A percentile compares a stretch with the other conserved stretches of the same genome.
phyloP scores from a whole-genome alignment of 495 filamentous ascomycete species.

The Daldinia vernicosa region DNA sequence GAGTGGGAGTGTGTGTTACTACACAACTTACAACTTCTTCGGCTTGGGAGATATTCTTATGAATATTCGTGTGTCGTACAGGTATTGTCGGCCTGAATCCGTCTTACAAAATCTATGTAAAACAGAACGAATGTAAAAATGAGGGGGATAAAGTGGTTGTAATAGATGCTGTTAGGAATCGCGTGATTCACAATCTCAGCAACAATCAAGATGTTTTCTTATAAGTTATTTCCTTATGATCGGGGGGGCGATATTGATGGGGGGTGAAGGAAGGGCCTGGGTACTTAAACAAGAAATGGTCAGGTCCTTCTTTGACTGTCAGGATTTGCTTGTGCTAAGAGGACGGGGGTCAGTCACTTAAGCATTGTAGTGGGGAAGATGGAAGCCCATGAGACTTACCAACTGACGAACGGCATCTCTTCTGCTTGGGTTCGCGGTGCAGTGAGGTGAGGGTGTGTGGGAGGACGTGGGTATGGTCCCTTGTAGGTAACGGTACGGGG shows the following conservation, averaged over 20 bases:
- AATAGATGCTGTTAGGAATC: constrained; percentile 35
- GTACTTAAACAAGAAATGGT: constrained; percentile 42
- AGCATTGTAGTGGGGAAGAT: constrained; percentile 41
- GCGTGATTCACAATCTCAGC: constrained; percentile 44
- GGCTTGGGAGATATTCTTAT: constrained; percentile 19
- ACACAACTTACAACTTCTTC: constrained; percentile 45
- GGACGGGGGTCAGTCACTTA: constrained; percentile 35
- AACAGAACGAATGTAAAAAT: constrained; percentile 44
- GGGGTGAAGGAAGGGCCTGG: constrained; percentile 36
- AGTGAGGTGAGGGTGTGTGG: constrained; percentile 28
- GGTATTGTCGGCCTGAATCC: constrained; percentile 37
- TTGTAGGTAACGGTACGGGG: constrained; percentile 25
- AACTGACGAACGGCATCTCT: constrained; percentile 45
- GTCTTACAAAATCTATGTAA: constrained; percentile 46
- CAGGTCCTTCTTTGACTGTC: constrained; percentile 23
- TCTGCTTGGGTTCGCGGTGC: constrained; percentile 38
- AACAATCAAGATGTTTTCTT: constrained; percentile 43
- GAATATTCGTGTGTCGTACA: constrained; percentile 32
- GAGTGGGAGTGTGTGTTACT: constrained; percentile 39
- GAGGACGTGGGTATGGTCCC: constrained; percentile 39
- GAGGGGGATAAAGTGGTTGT: constrained; percentile 36
- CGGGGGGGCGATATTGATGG: constrained; percentile 40
- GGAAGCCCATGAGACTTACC: constrained; percentile 39
- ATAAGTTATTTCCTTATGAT: constrained; percentile 41
- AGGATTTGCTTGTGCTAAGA: constrained; percentile 28